These are phyloP conservation scores for Leishmania mexicana DNA, from an alignment of 208 protist genomes.

Conservation along the genomic window DNA sequence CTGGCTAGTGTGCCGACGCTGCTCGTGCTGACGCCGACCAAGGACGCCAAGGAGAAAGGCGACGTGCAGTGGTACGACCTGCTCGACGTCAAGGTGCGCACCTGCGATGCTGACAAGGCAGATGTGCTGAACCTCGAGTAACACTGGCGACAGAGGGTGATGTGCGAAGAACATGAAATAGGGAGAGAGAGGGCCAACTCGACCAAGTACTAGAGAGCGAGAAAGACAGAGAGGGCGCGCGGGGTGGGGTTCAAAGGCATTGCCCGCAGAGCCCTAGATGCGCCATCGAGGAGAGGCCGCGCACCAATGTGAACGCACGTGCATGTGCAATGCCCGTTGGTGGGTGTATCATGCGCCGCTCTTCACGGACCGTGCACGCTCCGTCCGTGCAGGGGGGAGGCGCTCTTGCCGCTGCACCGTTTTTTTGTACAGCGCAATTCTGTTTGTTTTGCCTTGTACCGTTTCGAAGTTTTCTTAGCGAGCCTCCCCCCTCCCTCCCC, in stretches of 20 bases:
- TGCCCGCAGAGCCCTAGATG: no score
- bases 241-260: no score
- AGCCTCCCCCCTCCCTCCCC: neutral
- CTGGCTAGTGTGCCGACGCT: constrained; percentile 52
- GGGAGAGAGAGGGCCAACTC: neutral
- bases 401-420: neutral
- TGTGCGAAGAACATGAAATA: neutral
- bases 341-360: neutral
- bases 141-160: neutral
- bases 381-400: neutral
- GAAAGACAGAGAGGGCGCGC: neutral
- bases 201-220: neutral
- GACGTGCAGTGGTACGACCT: constrained; percentile 42
- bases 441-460: neutral
- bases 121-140: constrained; percentile 29
- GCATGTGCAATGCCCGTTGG: neutral
- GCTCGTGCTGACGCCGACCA: constrained; percentile 45
- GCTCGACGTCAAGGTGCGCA: constrained; percentile 47
- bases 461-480: neutral
- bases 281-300: neutral
- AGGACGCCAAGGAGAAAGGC: constrained; percentile 30
- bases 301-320: neutral
- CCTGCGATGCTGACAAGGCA: constrained; percentile 22
- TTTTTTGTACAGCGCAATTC: neutral
- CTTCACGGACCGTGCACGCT: neutral